Base-by-base conservation (phyloP, 2,329 filamentous ascomycete species). In the Aspergillus uvarum region DNA sequence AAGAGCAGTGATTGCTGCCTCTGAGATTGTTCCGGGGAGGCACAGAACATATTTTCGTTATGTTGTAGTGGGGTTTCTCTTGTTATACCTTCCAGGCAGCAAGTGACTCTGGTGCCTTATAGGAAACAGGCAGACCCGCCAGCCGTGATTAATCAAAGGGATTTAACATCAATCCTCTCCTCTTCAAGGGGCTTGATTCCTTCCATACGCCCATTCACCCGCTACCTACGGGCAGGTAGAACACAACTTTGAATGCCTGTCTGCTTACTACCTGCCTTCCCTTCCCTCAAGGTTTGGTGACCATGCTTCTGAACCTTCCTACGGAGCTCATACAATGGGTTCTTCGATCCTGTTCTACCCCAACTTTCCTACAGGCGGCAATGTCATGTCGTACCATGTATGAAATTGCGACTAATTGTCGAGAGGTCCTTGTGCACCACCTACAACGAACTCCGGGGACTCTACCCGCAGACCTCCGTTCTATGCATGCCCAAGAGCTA, bases 281-380 rank as follows among this genome's bases (percentile, higher is more conserved):
- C 12, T 12, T 14, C 10, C 35, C 31, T 26, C 2, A 51, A 47
- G 5, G 4, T 38, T 51, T 58, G 58, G 16, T 44, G 7, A n/a
- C 35, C 53, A 73, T 74, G 73, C 60, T 78, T 16, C 65, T 75
- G 14, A 53, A 70, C 35, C 68, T 80, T n/a, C 77, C 77, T 7
- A 59, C 68, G 24, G 76, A 79, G 65, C 64, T 80, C 35, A 68
- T 80, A 24, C 73, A 76, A 59, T 70, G 74, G 35, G 64, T 80
- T 49, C 64, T 80, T 26, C 63, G 68, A 38, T 63, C 69, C 47
- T 71, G 70, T 53, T 72, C 69, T 4, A 73, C 74, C 6, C 64
- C 73, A 21, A 68, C 70, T 26, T 80, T 75, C 58, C 59, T 80
- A 49, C 75, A 80, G 58, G 63, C 71, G 6, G 73, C 75, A 16